Percentiles rank a stretch among this genome's conserved stretches.
Evolutionary conservation across 129 eudicot species (phyloP).

Genomic region (Centrapalus pauciflorus): DNA sequence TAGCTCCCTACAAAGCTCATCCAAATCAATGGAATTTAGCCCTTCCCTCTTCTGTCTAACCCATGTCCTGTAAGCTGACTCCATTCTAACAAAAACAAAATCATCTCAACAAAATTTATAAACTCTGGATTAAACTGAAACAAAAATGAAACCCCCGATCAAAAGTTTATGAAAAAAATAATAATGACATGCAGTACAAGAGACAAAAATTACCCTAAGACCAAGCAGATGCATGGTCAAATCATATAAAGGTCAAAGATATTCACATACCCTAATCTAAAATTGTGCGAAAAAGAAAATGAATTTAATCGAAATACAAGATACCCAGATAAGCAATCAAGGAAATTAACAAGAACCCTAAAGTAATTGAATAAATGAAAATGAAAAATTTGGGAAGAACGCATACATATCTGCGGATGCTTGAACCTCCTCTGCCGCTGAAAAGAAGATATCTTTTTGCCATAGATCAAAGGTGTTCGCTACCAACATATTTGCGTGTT

Average conservation of each 20-base stretch:
- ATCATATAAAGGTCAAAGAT: slow-evolving; percentile 7
- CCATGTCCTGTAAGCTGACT: slow-evolving; percentile 92
- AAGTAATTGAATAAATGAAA: not conserved
- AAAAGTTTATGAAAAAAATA: not conserved
- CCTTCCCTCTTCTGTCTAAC: slow-evolving; percentile 67
- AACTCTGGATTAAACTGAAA: not conserved
- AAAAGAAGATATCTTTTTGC: slow-evolving; percentile 81
- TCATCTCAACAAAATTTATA: not conserved
- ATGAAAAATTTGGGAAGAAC: not conserved
- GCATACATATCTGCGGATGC: slow-evolving; percentile 83
- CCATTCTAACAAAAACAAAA: slow-evolving; percentile 48
- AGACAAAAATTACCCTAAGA: not conserved
- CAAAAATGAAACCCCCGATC: slow-evolving; percentile 15
- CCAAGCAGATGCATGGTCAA: not conserved
- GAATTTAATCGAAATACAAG: not conserved
- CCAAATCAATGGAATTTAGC: slow-evolving; percentile 33
- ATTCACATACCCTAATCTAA: slow-evolving; percentile 1
- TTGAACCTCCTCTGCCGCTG: slow-evolving; percentile 96
- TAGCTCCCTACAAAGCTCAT: slow-evolving; percentile 72
- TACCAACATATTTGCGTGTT: slow-evolving; percentile 44
- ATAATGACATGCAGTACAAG: not conserved
- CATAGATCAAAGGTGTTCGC: slow-evolving; percentile 80
- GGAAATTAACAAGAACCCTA: not conserved
- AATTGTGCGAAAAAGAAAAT: not conserved
- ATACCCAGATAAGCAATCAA: slow-evolving; percentile 18